Base-by-base conservation (phyloP, 176 grass and related monocot genomes). In the Hsuehochloa calcarea region DNA sequence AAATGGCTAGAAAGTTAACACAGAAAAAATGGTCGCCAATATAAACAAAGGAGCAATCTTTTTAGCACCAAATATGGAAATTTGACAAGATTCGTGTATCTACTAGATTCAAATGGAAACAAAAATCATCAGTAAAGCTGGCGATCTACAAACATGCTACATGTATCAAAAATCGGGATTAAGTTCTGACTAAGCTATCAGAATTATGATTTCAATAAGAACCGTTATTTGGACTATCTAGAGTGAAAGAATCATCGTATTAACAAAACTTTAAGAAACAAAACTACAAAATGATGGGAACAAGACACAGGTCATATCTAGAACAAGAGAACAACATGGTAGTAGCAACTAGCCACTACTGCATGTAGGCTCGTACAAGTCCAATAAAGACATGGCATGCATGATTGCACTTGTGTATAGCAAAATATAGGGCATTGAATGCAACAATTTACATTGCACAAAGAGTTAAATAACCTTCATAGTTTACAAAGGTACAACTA, bases 401-500 rank as follows among this genome's bases (percentile, higher is more conserved):
- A 55, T 15, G 17, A 14, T 14, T 20, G 11, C 19, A 51, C 31
- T 19, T 35, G 17, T 66, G 27, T 66, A 68, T 35, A 87, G n/a
- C 3, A 86, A 50, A 69, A 63, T 77, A 65, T 43, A 70, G 27
- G 50, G 17, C 38, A 68, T 2, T 15, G 7, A 47, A 26, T 60
- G 26, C n/a, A 80, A 79, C 11, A 75, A 8, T 19, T 26, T 74
- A 13, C 6, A 50, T 17, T 77, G 41, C 47, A 74, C 19, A 49
- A 50, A 77, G 19, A 77, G 14, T 70, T 38, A 71, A 70, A 22
- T 7, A 41, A 11, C 44, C 15, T 63, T 82, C 39, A 77, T 63
- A 38, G 20, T 43, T 8, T 98, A 93, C 4, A 9, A 71, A 82
- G 35, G 4, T 65, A 75, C 1, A 10, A 86, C 78, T 65, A 46